A percentile compares a stretch with the other conserved stretches of the same genome.
Conservation (phyloP, 1,284 basidiomycete genomes). For the Butyriboletus appendiculatus region DNA sequence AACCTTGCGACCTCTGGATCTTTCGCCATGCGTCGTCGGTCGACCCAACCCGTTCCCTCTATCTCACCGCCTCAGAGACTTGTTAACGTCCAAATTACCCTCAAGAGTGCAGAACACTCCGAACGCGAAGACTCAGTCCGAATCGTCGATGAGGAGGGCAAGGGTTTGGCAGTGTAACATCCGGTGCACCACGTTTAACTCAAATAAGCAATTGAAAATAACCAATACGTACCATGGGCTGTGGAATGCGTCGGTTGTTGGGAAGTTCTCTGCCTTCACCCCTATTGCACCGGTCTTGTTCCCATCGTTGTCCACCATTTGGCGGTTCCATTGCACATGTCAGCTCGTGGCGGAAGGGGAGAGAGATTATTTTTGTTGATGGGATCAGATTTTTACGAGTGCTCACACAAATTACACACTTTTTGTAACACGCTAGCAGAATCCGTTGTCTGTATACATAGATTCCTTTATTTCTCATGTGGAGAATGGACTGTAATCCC, state of each 20-base stretch:
- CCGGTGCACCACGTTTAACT: background rate
- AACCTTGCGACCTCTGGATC: constrained; percentile 5
- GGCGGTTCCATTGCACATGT: too few species aligned
- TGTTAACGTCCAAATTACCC: constrained; percentile 17
- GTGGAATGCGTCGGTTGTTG: background rate
- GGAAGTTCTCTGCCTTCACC: background rate
- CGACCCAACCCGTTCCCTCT: background rate
- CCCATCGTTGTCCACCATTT: background rate
- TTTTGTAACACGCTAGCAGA: background rate
- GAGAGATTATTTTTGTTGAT: background rate
- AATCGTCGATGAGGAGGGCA: constrained; percentile 5
- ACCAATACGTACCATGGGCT: background rate
- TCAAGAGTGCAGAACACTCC: constrained; percentile 5
- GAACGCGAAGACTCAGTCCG: constrained; percentile 5
- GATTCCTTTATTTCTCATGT: background rate
- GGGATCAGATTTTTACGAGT: background rate
- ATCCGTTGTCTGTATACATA: background rate
- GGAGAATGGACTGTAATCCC: background rate
- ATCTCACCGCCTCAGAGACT: background rate
- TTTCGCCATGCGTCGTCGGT: constrained; percentile 11
- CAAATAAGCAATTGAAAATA: background rate
- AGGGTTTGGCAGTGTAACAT: constrained; percentile 1
- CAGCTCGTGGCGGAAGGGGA: background rate
- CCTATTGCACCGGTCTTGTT: background rate
- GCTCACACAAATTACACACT: background rate